Base-by-base conservation (phyloP, 176 grass and related monocot species). In the Paspalum notatum region DNA sequence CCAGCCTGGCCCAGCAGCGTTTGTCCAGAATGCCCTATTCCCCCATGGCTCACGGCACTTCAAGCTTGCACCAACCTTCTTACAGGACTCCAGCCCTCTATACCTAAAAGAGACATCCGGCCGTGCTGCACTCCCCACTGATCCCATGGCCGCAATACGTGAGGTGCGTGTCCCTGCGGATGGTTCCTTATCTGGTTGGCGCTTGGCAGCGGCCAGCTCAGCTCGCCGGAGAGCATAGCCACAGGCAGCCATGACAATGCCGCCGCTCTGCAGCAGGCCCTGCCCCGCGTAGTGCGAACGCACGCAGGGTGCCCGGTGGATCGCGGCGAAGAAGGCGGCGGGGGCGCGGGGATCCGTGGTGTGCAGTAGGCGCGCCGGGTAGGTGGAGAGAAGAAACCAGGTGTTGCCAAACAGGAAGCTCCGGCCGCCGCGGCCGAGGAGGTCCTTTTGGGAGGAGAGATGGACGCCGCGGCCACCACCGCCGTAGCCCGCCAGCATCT, bases 351-450 rank as follows among this genome's bases (percentile, higher is more conserved):
- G 85, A 26, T 87, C 90, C 6, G 82, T 70, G 24, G 85, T 85
- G 87, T 90, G 81, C 52, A 87, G 88, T 8, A 85, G 84, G 87
- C 75, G 76, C 9, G 84, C 72, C 25, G 82, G 82, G 77, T 84
- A 89, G 67, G 82, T 77, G 77, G 83, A 91, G 80, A 87, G 85
- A 55, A 94, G 80, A 68, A 91, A 92, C 89, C 92, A 94, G 38
- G 92, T 94, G 58, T 87, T 94, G n/a, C 92, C 92, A 55, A 92
- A 87, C 68, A 87, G 85, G 74, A 92, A 94, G 77, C 86, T 94
- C 71, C 89, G 81, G 66, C 86, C 64, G 18, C 77, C 81, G 54
- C 75, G 78, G 48, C 80, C 56, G 26, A 66, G 77, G 43, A 83
- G 51, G 74, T 91, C 84, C 48, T 84, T 91, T 45, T 78, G 77